A percentile compares a stretch with the other conserved stretches of the same genome.
phyloP scores from a whole-genome alignment of 805 yeast species.

The Candida manassasensis region DNA sequence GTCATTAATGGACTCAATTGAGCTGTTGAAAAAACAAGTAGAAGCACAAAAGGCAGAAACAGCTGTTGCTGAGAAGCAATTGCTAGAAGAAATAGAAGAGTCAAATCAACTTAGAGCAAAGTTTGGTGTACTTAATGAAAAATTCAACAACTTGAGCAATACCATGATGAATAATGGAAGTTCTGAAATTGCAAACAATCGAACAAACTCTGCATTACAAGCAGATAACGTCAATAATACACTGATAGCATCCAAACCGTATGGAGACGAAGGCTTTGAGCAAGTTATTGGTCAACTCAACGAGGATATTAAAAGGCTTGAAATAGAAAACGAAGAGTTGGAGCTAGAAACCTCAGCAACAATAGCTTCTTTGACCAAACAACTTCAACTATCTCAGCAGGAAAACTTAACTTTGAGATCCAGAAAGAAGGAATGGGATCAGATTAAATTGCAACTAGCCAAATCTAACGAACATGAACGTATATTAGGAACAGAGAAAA shows the following conservation, averaged over 20 bases:
- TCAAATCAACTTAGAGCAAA: conserved; percentile 17
- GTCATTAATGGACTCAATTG: conserved; percentile 17
- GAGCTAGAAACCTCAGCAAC: conserved; percentile 20
- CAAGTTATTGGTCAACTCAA: conserved; percentile 13
- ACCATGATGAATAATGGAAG: conserved; percentile 6
- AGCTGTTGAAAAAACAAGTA: conserved; percentile 19
- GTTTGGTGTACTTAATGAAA: conserved; percentile 15
- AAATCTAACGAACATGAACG: conserved; percentile 42
- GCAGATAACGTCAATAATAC: too few species aligned
- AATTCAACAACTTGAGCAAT: conserved; percentile 16
- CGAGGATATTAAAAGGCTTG: conserved; percentile 20
- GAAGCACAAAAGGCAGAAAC: conserved; percentile 17
- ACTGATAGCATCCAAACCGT: neutral
- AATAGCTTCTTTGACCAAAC: conserved; percentile 18
- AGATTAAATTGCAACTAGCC: conserved; percentile 34
- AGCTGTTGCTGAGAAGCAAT: conserved; percentile 16
- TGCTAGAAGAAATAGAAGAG: conserved; percentile 19
- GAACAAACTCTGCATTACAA: too few species aligned
- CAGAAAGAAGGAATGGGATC: conserved; percentile 16
- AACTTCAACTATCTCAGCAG: conserved; percentile 17
- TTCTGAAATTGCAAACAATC: neutral
- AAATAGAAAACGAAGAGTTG: conserved; percentile 14
- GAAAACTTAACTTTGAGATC: conserved; percentile 12
- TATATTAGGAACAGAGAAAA: conserved; percentile 39
- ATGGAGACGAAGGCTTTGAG: conserved; percentile 11